Base-by-base conservation (phyloP, 2,329 filamentous ascomycete genomes). In the Harringtonia aguacate region DNA sequence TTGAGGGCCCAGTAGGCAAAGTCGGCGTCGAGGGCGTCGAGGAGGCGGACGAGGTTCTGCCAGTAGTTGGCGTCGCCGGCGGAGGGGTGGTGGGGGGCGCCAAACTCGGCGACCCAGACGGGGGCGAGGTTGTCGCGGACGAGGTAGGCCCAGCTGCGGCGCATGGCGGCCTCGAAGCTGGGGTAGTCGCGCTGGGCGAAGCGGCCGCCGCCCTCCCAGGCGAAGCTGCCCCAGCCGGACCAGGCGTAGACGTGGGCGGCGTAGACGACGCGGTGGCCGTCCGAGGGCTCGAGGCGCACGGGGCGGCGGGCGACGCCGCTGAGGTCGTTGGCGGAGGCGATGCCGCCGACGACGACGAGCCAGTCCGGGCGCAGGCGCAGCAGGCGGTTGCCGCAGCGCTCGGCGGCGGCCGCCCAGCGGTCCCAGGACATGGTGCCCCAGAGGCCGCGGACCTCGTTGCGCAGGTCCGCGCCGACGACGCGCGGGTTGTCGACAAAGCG, bases 1-100 rank as follows among this genome's bases (percentile, higher is more conserved):
- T 84, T 84, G 51, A 84, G 56, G 15, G 79, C 79, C 81, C 80
- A 84, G 59, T 84, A 84, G 8, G 74, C 80, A 63, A 80, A 81
- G 52, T 83, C 79, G 10, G 75, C 75, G 52, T 81, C 76, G 41
- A 76, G 59, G 3, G 63, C 59, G 53, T 69, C 69, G 46, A 84
- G 64, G 57, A 72, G 81, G 24, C 65, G 66, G 62, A 81, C 63
- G 58, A 84, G 58, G 56, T 83, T 77, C 36, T 62, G 60, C 80
- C 79, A 84, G 62, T 84, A 84, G 53, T 79, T 77, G 44, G 65
- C 65, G 50, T 81, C 77, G 8, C 77, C 75, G 9, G 68, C 61
- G 29, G 66, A 67, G 1, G 77, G 76, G 7, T 58, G 48, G 39
- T 64, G 61, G 17, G 78, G 73, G 22, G 75, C 73, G 2, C 81